Evolutionary conservation across 805 yeast species (phyloP).

Genomic region (Soucietia sequanensis): DNA sequence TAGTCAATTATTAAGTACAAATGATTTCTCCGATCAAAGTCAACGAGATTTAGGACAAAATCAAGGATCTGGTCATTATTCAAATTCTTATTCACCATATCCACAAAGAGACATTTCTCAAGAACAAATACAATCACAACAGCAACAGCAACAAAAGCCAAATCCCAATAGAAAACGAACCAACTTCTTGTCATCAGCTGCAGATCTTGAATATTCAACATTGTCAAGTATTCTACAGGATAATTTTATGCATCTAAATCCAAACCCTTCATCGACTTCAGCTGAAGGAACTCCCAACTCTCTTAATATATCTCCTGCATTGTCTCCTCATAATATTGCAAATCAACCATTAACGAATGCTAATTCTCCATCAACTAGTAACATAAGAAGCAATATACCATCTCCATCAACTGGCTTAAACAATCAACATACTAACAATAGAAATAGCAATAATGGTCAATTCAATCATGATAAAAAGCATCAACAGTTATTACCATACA

Average conservation of each 20-base stretch:
- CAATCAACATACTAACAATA: constrained; percentile 1
- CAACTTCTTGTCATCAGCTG: constrained; percentile 66
- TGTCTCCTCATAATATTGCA: constrained; percentile 28
- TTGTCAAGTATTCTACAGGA: constrained; percentile 63
- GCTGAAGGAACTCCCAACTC: constrained; percentile 41
- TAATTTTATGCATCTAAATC: constrained; percentile 24
- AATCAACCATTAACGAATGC: constrained; percentile 1
- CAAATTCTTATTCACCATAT: no score
- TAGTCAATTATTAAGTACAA: neutral
- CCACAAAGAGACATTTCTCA: no score
- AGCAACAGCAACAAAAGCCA: constrained; percentile 5
- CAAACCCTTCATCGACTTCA: constrained; percentile 25
- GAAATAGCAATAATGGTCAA: constrained; percentile 1
- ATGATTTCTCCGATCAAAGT: constrained; percentile 1
- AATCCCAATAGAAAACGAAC: constrained; percentile 23
- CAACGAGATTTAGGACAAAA: no score
- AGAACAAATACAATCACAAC: neutral
- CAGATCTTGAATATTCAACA: constrained; percentile 69
- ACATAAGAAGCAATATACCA: constrained; percentile 1
- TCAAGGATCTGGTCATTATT: no score
- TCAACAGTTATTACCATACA: neutral
- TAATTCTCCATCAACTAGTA: constrained; percentile 16
- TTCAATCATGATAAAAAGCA: neutral
- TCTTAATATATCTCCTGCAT: constrained; percentile 31
- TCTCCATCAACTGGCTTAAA: constrained; percentile 15